Percentiles rank a stretch among this genome's conserved stretches.
phyloP scores from a whole-genome alignment of 495 filamentous ascomycete genomes.

The Parachaetomium inaequale region DNA sequence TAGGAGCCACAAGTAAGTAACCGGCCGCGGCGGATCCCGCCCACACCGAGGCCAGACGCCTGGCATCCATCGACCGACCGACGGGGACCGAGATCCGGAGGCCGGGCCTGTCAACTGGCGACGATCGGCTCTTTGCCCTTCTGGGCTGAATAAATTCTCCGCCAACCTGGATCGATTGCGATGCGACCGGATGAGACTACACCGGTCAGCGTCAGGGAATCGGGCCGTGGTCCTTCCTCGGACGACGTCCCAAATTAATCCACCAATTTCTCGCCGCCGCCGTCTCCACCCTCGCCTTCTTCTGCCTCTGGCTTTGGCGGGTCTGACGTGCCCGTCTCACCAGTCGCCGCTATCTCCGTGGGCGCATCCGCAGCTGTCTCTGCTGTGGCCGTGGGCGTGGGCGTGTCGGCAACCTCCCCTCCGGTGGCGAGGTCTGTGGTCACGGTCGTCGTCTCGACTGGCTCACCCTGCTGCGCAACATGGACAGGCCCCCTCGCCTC shows the following conservation, averaged over 20 bases:
- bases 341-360: neutral
- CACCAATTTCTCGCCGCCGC: neutral
- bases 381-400: neutral
- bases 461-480: neutral
- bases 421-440: neutral
- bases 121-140: neutral
- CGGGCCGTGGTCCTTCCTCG: neutral
- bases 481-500: neutral
- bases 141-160: neutral
- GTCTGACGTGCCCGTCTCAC: no score
- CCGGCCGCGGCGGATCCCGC: neutral
- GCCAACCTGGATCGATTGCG: no score
- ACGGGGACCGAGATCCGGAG: neutral
- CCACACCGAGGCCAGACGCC: neutral
- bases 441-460: neutral
- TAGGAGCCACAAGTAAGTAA: neutral
- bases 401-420: neutral
- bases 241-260: neutral
- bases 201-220: neutral
- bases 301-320: neutral
- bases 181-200: neutral
- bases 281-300: neutral
- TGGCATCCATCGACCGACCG: neutral
- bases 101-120: neutral
- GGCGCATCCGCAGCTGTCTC: neutral